Evolutionary conservation across 805 yeast species (phyloP), one percentile per base, ranked within the genome.

Genomic region (Ogataea saltuana): DNA sequence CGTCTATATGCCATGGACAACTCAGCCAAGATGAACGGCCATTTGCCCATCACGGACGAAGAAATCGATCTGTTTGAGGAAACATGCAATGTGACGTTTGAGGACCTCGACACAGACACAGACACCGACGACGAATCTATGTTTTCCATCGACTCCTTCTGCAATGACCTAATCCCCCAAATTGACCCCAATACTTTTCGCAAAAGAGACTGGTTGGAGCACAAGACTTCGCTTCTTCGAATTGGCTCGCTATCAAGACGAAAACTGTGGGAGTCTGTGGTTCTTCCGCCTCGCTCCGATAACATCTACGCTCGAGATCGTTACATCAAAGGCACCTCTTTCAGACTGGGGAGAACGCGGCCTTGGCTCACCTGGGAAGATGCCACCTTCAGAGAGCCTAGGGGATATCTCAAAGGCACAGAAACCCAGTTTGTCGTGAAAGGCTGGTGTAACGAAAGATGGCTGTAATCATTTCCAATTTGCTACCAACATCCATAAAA

Each of bases 221-320:
- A 26, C 15, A 19, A 36, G 8, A 36, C 26, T 3, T 19, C 20
- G 26, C 32, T 34, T 15, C 39, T 63, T n/a, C 67, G 63, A 34
- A 53, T 76, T 15, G 74, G 77, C 2, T 58, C 66, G 6, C 39
- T 67, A 13, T 68, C 77, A 3, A 61, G 80, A 40, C 73, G 71
- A 39, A 72, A 75, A 51, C 56, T 78, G 26, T 78, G 83, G 81
- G 64, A 71, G 37, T 66, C 68, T 28, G 77, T 78, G 4, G 68
- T 78, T 2, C 59, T 80, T 19, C 72, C 72, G 3, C 82, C 84
- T 18, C 62, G 83, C 39, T 41, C 48, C 1, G 84, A 79, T 37
- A 27, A 33, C 3, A 32, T 29, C 4, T 15, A 18, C 11, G 16
- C 23, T 9, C 27, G 28, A 4, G 31, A 38, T 12, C 41, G 45